A percentile compares a stretch with the other conserved stretches of the same genome.
phyloP scores from a whole-genome alignment of 2,329 filamentous ascomycete species.

The Hypoxylon sp. region DNA sequence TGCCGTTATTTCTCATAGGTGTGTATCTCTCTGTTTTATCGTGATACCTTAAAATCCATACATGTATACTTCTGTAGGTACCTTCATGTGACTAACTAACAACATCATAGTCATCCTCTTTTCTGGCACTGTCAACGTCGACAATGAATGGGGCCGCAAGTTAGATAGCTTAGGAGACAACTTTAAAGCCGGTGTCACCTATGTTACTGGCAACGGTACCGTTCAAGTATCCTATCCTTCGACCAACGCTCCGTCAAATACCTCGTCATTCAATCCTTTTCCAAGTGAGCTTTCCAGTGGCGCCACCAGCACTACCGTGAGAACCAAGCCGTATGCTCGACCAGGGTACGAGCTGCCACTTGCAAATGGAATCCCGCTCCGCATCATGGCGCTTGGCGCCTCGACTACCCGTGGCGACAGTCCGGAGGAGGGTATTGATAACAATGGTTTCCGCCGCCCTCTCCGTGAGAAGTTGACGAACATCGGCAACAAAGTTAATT shows the following conservation, averaged over 20 bases:
- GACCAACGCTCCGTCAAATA: conserved; percentile 36
- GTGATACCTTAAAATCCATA: conserved; percentile 2
- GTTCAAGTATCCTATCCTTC: conserved; percentile 44
- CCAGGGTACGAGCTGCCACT: conserved; percentile 53
- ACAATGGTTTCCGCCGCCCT: conserved; percentile 55
- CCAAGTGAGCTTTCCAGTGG: conserved; percentile 44
- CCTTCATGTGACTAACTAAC: conserved; percentile 33
- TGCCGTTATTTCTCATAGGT: conserved; percentile 52
- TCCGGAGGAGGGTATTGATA: conserved; percentile 52
- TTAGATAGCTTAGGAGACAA: conserved; percentile 49
- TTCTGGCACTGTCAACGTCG: conserved; percentile 49
- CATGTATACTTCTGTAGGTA: background rate
- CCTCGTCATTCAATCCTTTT: conserved; percentile 43
- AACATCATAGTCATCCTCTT: conserved; percentile 47
- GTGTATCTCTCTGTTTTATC: conserved; percentile 15
- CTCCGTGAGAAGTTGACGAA: conserved; percentile 55
- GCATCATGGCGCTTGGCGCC: conserved; percentile 55
- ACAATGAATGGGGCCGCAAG: conserved; percentile 52
- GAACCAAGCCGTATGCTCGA: conserved; percentile 51
- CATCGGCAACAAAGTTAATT: conserved; percentile 55
- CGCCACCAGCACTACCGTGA: conserved; percentile 40
- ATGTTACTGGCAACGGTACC: conserved; percentile 50
- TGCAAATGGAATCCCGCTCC: conserved; percentile 53
- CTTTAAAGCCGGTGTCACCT: conserved; percentile 50
- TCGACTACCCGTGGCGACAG: conserved; percentile 55